Percentiles rank a stretch among this genome's conserved stretches.
phyloP scores from a whole-genome alignment of 2,329 filamentous ascomycete species.

The Simplicillium aogashimaense region DNA sequence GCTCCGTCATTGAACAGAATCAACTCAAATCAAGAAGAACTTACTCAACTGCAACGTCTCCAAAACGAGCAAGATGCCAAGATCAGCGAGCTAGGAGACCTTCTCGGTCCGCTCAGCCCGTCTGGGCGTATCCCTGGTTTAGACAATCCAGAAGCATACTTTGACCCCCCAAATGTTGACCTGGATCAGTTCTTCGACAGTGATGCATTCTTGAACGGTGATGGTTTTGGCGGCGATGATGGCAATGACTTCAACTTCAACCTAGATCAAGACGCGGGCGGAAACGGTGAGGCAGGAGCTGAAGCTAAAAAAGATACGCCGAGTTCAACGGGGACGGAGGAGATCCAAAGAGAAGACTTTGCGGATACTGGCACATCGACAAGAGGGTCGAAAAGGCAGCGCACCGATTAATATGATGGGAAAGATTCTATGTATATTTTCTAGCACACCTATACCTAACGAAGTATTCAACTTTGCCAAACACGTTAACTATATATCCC shows the following conservation, averaged over 20 bases:
- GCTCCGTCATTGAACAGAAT: constrained; percentile 51
- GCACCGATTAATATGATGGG: neutral
- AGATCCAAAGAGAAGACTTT: constrained; percentile 35
- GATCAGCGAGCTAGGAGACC: constrained; percentile 63
- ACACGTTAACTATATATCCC: too few species aligned
- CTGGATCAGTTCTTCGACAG: constrained; percentile 42
- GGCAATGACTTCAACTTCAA: constrained; percentile 38
- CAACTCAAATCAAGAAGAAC: constrained; percentile 59
- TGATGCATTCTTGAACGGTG: constrained; percentile 26
- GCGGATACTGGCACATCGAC: neutral
- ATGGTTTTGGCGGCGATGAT: constrained; percentile 30
- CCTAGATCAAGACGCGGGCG: constrained; percentile 26
- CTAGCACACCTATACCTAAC: neutral
- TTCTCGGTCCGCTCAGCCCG: constrained; percentile 72
- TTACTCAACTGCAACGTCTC: constrained; percentile 69
- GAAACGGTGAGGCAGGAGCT: constrained; percentile 12
- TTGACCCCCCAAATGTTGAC: constrained; percentile 30
- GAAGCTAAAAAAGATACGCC: constrained; percentile 23
- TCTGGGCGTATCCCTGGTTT: constrained; percentile 70
- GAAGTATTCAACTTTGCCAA: too few species aligned
- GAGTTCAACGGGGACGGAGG: constrained; percentile 39
- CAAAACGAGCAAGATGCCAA: constrained; percentile 70
- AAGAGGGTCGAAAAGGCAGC: constrained; percentile 4
- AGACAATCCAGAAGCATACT: constrained; percentile 24
- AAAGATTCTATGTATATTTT: neutral